A percentile compares a stretch with the other conserved stretches of the same genome.
phyloP scores from a whole-genome alignment of 176 grass and related monocot genomes.

The Oryza longistaminata region DNA sequence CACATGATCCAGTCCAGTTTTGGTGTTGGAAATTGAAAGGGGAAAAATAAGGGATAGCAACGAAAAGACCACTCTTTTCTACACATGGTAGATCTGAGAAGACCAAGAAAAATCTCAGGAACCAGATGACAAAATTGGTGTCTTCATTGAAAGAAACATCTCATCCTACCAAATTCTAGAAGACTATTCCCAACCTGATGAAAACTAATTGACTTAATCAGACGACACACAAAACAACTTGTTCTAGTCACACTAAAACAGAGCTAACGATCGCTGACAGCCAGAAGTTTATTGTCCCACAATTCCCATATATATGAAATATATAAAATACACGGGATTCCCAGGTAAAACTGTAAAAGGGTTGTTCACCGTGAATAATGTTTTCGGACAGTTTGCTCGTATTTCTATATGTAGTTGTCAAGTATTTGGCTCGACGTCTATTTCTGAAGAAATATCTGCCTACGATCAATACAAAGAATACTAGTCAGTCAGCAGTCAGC shows the following conservation, averaged over 20 bases:
- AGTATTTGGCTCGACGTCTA: not conserved
- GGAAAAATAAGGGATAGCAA: not conserved
- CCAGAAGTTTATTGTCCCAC: not conserved
- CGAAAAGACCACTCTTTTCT: not conserved
- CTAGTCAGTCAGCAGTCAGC: not conserved
- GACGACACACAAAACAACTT: not conserved
- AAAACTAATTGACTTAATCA: not conserved
- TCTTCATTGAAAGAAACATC: not conserved
- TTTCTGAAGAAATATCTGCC: constrained; percentile 1
- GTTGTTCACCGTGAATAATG: not conserved
- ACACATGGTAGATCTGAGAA: not conserved
- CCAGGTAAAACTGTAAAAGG: not conserved
- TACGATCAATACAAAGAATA: not conserved
- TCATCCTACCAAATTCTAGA: not conserved
- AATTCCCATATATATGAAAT: not conserved
- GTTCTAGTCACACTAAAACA: not conserved
- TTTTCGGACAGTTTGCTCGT: not conserved
- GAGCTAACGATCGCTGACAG: not conserved
- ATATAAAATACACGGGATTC: not conserved
- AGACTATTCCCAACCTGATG: not conserved
- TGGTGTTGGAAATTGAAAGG: constrained; percentile 15
- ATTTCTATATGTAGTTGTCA: not conserved
- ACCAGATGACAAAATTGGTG: not conserved
- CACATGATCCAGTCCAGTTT: constrained; percentile 25
- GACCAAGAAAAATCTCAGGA: not conserved